Conservation (phyloP, 306 rosid genomes). For the Elaeagnus macrophylla region DNA sequence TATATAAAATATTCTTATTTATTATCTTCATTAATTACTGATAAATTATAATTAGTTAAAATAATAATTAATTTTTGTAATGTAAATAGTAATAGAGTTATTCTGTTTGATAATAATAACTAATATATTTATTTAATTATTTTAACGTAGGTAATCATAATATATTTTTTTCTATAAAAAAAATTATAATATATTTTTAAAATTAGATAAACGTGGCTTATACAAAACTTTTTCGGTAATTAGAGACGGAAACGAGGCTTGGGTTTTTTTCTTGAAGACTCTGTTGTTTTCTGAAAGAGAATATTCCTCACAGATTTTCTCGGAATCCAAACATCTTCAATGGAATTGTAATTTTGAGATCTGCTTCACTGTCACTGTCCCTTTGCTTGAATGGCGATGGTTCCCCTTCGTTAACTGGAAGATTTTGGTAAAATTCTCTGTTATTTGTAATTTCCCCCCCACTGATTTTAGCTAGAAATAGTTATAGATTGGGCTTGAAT, state of each 20-base stretch:
- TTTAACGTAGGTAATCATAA: too few relatives aligned
- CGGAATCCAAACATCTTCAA: constrained; percentile 25
- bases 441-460: constrained; percentile 2
- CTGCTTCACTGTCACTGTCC: constrained; percentile 21
- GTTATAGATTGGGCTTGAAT: constrained; percentile 2
- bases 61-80: too few relatives aligned
- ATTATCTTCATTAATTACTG: too few relatives aligned
- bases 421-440: constrained; percentile 42
- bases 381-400: constrained; percentile 16
- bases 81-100: too few relatives aligned
- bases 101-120: too few relatives aligned
- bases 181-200: too few relatives aligned
- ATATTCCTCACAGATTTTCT: constrained; percentile 31
- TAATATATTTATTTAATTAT: too few relatives aligned
- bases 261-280: constrained; percentile 10
- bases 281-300: background rate
- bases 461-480: background rate
- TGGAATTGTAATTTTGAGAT: constrained; percentile 26
- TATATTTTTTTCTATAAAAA: too few relatives aligned
- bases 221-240: background rate
- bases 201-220: too few relatives aligned
- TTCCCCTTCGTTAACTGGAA: constrained; percentile 23
- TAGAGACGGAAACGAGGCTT: constrained; percentile 23
- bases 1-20: too few relatives aligned
- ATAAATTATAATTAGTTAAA: too few relatives aligned